These are phyloP conservation scores for Elaeis oleifera DNA, from an alignment of 202 grass and related monocot genomes.

Conservation along the genomic window DNA sequence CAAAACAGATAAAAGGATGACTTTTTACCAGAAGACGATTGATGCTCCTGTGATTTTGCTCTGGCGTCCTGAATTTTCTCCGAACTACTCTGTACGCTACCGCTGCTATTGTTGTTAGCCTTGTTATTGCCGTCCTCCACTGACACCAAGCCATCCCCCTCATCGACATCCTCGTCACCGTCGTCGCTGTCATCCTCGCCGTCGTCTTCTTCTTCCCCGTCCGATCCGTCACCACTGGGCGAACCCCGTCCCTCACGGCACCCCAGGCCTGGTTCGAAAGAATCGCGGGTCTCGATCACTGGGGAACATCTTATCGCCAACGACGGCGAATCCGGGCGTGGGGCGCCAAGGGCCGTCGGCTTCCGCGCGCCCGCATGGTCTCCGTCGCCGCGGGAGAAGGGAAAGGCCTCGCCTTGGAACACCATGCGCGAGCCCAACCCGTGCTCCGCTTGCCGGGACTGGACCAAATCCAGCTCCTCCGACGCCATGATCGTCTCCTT, in stretches of 20 bases:
- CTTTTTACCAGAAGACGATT: slow-evolving; percentile 21
- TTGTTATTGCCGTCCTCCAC: slow-evolving; percentile 21
- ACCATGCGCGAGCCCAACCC: slow-evolving; percentile 2
- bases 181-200: slow-evolving; percentile 19
- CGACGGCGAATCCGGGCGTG: slow-evolving; percentile 26
- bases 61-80: slow-evolving; percentile 30
- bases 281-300: slow-evolving; percentile 15
- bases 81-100: slow-evolving; percentile 22
- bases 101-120: slow-evolving; percentile 24
- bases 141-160: slow-evolving; percentile 18
- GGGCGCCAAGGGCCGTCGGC: background rate
- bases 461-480: too few relatives aligned
- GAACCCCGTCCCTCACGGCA: slow-evolving; percentile 9
- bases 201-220: slow-evolving; percentile 23
- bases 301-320: slow-evolving; percentile 10
- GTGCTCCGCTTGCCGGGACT: background rate
- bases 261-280: slow-evolving; percentile 18
- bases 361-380: background rate
- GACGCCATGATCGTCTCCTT: too few relatives aligned
- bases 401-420: slow-evolving; percentile 15
- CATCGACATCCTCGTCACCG: slow-evolving; percentile 20
- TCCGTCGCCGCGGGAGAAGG: slow-evolving; percentile 5
- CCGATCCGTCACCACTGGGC: slow-evolving; percentile 28
- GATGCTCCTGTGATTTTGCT: slow-evolving; percentile 13
- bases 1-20: background rate